Evolutionary conservation across 2,329 filamentous ascomycete genomes (phyloP), one percentile per base, ranked within the genome.

Genomic region (Fusarium incarnatum): DNA sequence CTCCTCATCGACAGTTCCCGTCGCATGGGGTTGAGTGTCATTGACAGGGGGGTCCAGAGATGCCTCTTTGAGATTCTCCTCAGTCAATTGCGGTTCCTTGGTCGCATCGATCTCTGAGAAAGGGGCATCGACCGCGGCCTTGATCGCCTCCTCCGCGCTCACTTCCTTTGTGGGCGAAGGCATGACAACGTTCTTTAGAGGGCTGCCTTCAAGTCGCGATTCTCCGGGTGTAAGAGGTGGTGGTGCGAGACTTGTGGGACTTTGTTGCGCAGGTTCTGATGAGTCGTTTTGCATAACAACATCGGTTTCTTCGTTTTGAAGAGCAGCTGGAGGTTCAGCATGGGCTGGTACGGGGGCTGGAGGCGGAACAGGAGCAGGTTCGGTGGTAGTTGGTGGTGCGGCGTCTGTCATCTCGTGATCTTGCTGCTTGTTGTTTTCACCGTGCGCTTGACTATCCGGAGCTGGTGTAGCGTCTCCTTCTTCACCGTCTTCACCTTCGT

Each of bases 171-270:
- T 82, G 1, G 85, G 83, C 12, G 85, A 86, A 12, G 79, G 81
- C 18, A 85, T 63, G 28, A 84, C 77, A 37, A 86, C 84, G 50
- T 87, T 85, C 77, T 87, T 87, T 22, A 87, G 75, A 1, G 85
- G 85, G 55, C 85, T 88, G 5, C 85, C 85, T 67, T 86, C 85
- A 5, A 81, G 71, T 65, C 73, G 80, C 2, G 80, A 78, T 5
- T 80, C 77, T 37, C 71, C 66, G 48, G 73, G 64, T 4, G 75
- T 68, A 27, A 77, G 68, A 20, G 80, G 65, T 37, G 81, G 70
- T 8, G 70, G 71, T 4, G 77, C 73, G 32, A 80, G 72, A n/a
- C 63, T 76, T 57, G 77, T 63, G 9, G 79, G 76, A 64, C 76
- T 80, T 56, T 75, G 59, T 27, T 77, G 75, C 20, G 61, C 61